Evolutionary conservation across 495 filamentous ascomycete genomes (phyloP).

Genomic region (Trichoderma erinaceum): DNA sequence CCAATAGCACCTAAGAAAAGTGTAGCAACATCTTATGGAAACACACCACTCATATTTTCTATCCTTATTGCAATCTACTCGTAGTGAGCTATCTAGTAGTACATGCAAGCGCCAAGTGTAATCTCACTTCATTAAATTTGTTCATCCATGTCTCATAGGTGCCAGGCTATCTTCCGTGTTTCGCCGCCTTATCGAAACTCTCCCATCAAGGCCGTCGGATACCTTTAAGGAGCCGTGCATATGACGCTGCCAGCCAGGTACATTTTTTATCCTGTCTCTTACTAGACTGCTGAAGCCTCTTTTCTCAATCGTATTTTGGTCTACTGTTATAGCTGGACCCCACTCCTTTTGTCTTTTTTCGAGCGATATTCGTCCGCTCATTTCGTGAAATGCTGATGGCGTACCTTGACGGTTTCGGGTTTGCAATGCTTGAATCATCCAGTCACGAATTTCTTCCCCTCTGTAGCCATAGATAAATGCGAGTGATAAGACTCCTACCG

Average conservation of each 20-base stretch:
- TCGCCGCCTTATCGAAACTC: background rate
- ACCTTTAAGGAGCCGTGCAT: background rate
- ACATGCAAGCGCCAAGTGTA: background rate
- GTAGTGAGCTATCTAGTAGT: no score
- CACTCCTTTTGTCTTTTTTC: background rate
- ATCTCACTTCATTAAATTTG: background rate
- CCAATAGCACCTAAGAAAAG: background rate
- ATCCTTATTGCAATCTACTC: no score
- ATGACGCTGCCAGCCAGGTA: background rate
- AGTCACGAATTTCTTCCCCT: conserved; percentile 8
- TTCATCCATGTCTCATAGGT: background rate
- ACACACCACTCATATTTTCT: no score
- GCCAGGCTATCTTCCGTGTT: background rate
- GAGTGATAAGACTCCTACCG: conserved; percentile 24
- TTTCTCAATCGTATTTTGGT: background rate
- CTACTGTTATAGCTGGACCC: background rate
- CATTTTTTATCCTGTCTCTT: background rate
- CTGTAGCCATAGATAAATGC: conserved; percentile 16
- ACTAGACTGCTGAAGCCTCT: background rate
- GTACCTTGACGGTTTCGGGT: background rate
- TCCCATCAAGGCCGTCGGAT: background rate
- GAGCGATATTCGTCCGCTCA: background rate
- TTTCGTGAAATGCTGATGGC: background rate
- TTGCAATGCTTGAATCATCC: background rate
- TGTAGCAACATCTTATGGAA: background rate